Percentiles rank a stretch among this genome's conserved stretches.
Conservation (phyloP, 805 yeast species). For the Candida germanica region DNA sequence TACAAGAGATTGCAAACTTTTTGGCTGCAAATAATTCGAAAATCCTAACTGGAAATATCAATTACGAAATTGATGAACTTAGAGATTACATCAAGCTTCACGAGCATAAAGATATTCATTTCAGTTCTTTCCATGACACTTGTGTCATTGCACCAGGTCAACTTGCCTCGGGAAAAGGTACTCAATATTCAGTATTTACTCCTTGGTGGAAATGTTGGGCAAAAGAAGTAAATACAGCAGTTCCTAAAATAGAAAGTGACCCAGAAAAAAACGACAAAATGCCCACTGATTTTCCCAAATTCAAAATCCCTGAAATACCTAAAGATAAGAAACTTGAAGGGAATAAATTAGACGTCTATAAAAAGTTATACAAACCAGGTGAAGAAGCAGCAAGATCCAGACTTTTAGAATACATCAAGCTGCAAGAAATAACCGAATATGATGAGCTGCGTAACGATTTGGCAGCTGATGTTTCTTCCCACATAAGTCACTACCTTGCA, state of each 20-base stretch:
- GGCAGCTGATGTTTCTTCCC: conserved; percentile 31
- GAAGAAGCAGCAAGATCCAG: conserved; percentile 30
- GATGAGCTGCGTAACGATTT: conserved; percentile 30
- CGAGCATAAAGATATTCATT: conserved; percentile 1
- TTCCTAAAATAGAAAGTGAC: background rate
- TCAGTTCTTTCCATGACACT: conserved; percentile 32
- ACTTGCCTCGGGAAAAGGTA: conserved; percentile 32
- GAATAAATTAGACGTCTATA: conserved; percentile 6
- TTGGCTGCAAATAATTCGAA: conserved; percentile 20
- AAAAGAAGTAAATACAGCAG: conserved; percentile 19
- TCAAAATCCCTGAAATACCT: conserved; percentile 5
- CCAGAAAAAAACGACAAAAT: background rate
- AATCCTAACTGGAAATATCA: conserved; percentile 34
- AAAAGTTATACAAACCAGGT: conserved; percentile 17
- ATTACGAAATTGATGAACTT: conserved; percentile 47
- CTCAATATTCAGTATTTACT: conserved; percentile 42
- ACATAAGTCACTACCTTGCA: conserved; percentile 45
- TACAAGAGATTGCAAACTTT: conserved; percentile 20
- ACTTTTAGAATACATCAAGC: conserved; percentile 18
- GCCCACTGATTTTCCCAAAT: background rate
- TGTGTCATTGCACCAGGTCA: conserved; percentile 42
- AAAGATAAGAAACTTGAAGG: conserved; percentile 5
- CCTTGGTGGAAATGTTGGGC: conserved; percentile 44
- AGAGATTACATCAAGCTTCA: conserved; percentile 24
- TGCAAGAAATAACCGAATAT: conserved; percentile 26